Evolutionary conservation across 1,284 basidiomycete species (phyloP), one percentile per base, ranked within the genome.

Genomic region (Omphalotus olearius): DNA sequence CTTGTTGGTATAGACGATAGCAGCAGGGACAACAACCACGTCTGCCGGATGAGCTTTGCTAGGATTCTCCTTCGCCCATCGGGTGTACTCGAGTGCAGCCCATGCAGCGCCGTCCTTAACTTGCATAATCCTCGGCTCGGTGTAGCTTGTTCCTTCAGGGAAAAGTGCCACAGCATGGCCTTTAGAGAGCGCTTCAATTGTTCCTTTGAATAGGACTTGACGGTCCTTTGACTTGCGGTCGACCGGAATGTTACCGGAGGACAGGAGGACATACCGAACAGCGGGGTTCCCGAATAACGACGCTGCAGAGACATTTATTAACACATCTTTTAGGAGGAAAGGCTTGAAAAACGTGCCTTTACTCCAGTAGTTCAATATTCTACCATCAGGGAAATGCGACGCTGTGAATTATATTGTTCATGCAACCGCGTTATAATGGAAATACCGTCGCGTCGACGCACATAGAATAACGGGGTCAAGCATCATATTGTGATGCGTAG

Each of bases 51-150:
- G 56, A 57, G 64, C 74, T 63, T 62, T 71, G 53, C 68, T 73
- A 14, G 72, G 71, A 58, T 80, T 72, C 53, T 82, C 78, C 52
- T 69, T 69, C 40, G 82, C 75, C 80, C 91, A 93, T 60, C 88
- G 87, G 11, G 83, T 78, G 68, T 95, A 98, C 71, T 98, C 96
- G 58, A 98, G 76, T 3, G 93, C 91, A 30, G 93, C 88, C 94
- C 94, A 98, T 6, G 92, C 84, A n/a, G 91, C 90, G 20, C 95
- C 95, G 61, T 98, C 93, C 67, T 98, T 98, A 62, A 98, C 81
- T 56, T 92, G 88, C 78, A 95, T 89, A 62, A 98, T 88, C 52
- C 83, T 81, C 3, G 94, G 93, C 63, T 95, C 91, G 0, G 94
- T 97, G 64, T 90, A 90, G 60, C 85, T 88, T 23, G 87, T 89